These are phyloP conservation scores for Theileria orientalis DNA, from an alignment of 169 alveolate genomes.

Conservation along the genomic window DNA sequence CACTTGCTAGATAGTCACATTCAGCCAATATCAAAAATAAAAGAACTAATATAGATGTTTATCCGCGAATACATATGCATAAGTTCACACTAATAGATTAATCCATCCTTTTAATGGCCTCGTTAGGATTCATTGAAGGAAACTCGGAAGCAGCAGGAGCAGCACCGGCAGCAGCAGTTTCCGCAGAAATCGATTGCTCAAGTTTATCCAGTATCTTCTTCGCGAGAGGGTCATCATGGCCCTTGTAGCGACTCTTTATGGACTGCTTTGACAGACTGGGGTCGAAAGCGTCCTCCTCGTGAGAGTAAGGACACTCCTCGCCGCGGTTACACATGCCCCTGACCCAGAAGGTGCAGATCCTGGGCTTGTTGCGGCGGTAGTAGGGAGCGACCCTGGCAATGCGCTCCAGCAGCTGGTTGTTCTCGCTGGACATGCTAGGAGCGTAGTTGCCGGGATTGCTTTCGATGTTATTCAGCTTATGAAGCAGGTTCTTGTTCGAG, in stretches of 20 bases:
- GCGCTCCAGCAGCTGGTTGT: slow-evolving; percentile 56
- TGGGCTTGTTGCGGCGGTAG: slow-evolving; percentile 89
- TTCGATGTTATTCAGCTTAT: slow-evolving; percentile 69
- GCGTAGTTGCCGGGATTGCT: slow-evolving; percentile 43
- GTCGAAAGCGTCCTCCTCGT: slow-evolving; percentile 70
- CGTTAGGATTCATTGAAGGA: slow-evolving; percentile 66
- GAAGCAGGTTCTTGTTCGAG: slow-evolving; percentile 72
- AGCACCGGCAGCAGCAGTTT: background rate
- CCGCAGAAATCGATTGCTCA: slow-evolving; percentile 8
- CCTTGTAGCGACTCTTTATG: slow-evolving; percentile 70
- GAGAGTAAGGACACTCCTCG: slow-evolving; percentile 90
- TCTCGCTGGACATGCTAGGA: slow-evolving; percentile 24
- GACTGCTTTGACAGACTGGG: slow-evolving; percentile 69
- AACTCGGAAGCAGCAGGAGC: slow-evolving; percentile 33
- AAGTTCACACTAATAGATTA: too few species aligned
- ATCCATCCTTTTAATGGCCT: slow-evolving; percentile 46
- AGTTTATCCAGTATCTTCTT: slow-evolving; percentile 47
- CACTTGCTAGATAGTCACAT: too few species aligned
- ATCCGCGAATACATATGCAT: too few species aligned
- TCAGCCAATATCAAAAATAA: too few species aligned
- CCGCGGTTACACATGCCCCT: slow-evolving; percentile 93
- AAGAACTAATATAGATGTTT: too few species aligned
- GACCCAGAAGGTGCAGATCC: slow-evolving; percentile 92
- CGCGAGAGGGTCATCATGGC: slow-evolving; percentile 75
- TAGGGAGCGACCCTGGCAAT: slow-evolving; percentile 84